Percentiles rank a stretch among this genome's conserved stretches.
Conservation (phyloP, 441 rosid genomes). For the Gossypium davidsonii region DNA sequence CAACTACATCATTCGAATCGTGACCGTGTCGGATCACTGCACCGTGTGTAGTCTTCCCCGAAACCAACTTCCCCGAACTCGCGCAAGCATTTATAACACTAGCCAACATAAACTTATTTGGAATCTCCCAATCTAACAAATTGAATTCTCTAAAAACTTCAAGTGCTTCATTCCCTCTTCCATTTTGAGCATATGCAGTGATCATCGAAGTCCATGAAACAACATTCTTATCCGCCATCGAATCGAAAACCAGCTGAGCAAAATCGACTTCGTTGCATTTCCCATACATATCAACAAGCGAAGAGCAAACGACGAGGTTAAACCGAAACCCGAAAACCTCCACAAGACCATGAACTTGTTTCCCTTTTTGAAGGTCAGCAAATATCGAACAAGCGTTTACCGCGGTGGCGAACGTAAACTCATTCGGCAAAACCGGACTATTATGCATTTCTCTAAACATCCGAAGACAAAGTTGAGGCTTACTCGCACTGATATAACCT, state of each 20-base stretch:
- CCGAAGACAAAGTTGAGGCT: conserved; percentile 33
- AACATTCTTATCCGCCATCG: conserved; percentile 48
- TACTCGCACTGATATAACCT: conserved; percentile 33
- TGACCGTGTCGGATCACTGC: conserved; percentile 43
- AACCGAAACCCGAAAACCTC: conserved; percentile 38
- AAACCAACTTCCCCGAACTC: conserved; percentile 51
- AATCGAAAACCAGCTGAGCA: conserved; percentile 59
- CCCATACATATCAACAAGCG: conserved; percentile 83
- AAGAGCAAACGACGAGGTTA: conserved; percentile 57
- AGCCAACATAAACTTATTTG: conserved; percentile 60
- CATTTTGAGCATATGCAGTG: conserved; percentile 65
- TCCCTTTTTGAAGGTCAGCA: conserved; percentile 41
- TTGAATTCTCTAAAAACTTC: conserved; percentile 46
- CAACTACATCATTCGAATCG: conserved; percentile 46
- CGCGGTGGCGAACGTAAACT: conserved; percentile 49
- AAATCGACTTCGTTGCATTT: conserved; percentile 65
- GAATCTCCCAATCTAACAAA: conserved; percentile 17
- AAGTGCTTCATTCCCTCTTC: conserved; percentile 59
- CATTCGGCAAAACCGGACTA: conserved; percentile 42
- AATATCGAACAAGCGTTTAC: conserved; percentile 54
- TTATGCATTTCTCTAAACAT: conserved; percentile 37
- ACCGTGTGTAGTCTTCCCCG: conserved; percentile 65
- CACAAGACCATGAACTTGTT: conserved; percentile 47
- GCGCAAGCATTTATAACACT: conserved; percentile 66
- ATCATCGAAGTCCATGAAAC: conserved; percentile 82